Base-by-base conservation (phyloP, 2,329 filamentous ascomycete genomes). In the Aspergillus amoenus region DNA sequence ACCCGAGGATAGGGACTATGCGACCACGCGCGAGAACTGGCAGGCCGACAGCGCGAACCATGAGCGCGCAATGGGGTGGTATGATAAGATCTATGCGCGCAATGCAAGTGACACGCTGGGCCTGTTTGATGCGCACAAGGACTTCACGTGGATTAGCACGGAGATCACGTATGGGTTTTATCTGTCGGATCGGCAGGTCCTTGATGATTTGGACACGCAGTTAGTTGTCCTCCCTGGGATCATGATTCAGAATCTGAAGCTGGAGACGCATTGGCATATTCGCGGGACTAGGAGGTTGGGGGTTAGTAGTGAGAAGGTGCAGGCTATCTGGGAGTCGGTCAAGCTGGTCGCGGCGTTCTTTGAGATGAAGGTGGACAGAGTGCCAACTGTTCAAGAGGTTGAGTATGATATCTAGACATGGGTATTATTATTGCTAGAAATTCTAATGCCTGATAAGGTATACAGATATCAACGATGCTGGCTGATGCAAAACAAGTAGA, bases 251-350 rank as follows among this genome's bases (percentile, higher is more conserved):
- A 48, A 48, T n/a, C 45, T 48, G 18, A 22, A 9, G 17, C 32
- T 48, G 30, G 45, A 48, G 45, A 39, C 45, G 32, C 45, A 48
- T 39, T 48, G 45, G 45, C 45, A 48, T 48, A 48, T 48, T 37
- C 45, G 45, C 11, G 45, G 45, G 17, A 48, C 45, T 12, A 39
- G 45, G 17, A 22, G 45, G 18, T 9, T 48, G 17, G 45, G 45
- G 17, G 30, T 34, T 18, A 18, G 15, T 22, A 39, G 22, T 30
- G 45, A 48, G 27, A 32, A 32, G 45, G 45, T 48, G 9, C n/a
- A 48, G 30, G 30, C 21, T n/a, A 34, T 48, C 21, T 48, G 45
- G 45, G 45, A 48, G 32, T 39, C 32, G 22, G 30, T 37, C 4
- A 37, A 37, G 30, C 17, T 37, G 9, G 45, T 48, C 3, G 45